These are phyloP conservation scores for Beta corolliflora DNA, from an alignment of 179 eudicot species.

Conservation along the genomic window DNA sequence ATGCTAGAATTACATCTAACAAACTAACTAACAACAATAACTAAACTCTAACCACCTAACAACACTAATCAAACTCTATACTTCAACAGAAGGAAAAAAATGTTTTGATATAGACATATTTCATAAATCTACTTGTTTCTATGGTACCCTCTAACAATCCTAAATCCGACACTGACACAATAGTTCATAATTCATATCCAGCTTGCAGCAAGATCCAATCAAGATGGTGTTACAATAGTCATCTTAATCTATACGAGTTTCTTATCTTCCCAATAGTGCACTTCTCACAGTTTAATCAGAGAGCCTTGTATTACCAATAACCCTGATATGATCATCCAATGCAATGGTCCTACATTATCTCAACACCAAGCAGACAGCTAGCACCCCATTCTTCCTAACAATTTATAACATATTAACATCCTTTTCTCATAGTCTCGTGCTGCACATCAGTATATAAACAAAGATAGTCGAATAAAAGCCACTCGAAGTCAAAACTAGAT, in stretches of 20 bases:
- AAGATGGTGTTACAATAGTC: background rate
- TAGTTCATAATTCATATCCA: background rate
- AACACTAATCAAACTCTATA: no score
- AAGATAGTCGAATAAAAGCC: background rate
- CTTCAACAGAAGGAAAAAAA: no score
- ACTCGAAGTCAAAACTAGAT: background rate
- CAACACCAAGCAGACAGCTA: background rate
- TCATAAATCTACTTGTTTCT: no score
- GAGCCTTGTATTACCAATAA: background rate
- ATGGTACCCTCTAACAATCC: no score
- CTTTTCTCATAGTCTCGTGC: background rate
- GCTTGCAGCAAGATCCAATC: background rate
- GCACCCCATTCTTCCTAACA: background rate
- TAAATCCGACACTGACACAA: background rate
- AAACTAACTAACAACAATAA: no score
- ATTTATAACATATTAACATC: background rate
- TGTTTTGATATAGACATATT: no score
- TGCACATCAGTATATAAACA: background rate
- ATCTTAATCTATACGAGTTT: background rate
- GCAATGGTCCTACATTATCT: background rate
- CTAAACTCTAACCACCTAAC: no score
- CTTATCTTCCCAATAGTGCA: background rate
- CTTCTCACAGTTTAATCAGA: background rate
- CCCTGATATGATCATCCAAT: background rate
- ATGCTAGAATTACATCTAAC: no score